Conservation (phyloP, 2,329 filamentous ascomycete species). For the Cadophora sp. region DNA sequence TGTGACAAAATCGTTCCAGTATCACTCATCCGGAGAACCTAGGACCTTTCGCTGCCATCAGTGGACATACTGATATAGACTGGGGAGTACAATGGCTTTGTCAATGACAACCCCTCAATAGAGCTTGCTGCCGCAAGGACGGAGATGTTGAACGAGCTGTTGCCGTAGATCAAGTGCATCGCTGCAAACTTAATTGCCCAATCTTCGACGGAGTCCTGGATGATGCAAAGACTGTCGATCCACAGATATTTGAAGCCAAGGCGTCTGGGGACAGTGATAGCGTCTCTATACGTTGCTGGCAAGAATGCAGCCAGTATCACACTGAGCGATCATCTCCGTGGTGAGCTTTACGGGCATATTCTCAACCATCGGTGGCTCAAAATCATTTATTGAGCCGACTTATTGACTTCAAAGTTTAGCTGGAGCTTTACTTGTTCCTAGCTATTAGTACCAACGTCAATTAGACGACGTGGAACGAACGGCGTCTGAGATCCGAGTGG, state of each 20-base stretch:
- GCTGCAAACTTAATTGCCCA: neutral
- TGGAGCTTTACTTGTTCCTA: neutral
- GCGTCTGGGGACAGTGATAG: neutral
- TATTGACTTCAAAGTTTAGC: neutral
- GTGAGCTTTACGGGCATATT: neutral
- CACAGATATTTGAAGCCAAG: slow-evolving; percentile 9
- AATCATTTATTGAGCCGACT: neutral
- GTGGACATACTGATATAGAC: neutral
- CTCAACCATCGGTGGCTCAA: neutral
- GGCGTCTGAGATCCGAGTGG: neutral
- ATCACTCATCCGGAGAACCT: neutral
- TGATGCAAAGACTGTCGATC: slow-evolving; percentile 17
- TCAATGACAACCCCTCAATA: neutral
- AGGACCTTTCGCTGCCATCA: neutral
- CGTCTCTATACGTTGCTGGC: neutral
- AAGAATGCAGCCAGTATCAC: neutral
- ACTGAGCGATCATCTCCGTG: neutral
- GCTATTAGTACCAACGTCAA: neutral
- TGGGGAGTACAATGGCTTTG: neutral
- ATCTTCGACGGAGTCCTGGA: slow-evolving; percentile 9
- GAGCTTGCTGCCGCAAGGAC: neutral
- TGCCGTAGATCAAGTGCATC: slow-evolving; percentile 11
- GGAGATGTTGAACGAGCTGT: neutral
- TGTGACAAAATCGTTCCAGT: neutral
- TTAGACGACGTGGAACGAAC: neutral